phyloP scores from a whole-genome alignment of 2,329 filamentous ascomycete species.

The Daldinia eschscholtzii region DNA sequence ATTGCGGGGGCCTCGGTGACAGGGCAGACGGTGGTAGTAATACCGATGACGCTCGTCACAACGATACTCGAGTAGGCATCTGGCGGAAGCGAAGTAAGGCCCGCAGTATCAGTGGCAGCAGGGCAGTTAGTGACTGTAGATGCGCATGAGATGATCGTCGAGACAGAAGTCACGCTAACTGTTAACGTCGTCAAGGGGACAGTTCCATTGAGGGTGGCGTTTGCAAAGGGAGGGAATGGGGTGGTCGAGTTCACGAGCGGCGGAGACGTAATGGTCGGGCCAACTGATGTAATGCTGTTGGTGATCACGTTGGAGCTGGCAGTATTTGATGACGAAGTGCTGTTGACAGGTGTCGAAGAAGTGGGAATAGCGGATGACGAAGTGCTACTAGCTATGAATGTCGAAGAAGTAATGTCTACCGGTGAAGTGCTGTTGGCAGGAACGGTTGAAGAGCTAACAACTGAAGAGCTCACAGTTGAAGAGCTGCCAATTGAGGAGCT shows the following conservation, averaged over 20 bases:
- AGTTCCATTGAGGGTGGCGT: slow-evolving; percentile 31
- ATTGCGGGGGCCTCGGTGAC: slow-evolving; percentile 46
- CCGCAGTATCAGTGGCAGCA: slow-evolving; percentile 45
- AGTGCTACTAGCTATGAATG: neutral
- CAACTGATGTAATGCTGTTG: slow-evolving; percentile 5
- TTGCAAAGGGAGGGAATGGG: slow-evolving; percentile 29
- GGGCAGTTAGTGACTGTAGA: slow-evolving; percentile 54
- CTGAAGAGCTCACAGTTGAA: too few relatives aligned
- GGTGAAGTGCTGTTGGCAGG: neutral
- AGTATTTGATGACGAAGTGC: slow-evolving; percentile 7
- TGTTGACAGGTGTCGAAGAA: neutral
- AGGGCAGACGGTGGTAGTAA: slow-evolving; percentile 51
- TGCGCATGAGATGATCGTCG: slow-evolving; percentile 53
- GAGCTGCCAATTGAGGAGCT: too few relatives aligned
- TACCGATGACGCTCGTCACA: slow-evolving; percentile 47
- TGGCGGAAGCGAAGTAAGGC: slow-evolving; percentile 45
- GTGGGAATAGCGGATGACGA: neutral
- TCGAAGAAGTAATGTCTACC: neutral
- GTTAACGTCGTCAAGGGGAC: slow-evolving; percentile 49
- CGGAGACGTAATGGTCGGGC: slow-evolving; percentile 8
- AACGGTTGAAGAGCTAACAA: neutral
- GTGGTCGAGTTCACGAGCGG: slow-evolving; percentile 13
- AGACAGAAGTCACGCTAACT: slow-evolving; percentile 49
- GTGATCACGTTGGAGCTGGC: neutral
- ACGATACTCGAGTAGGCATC: slow-evolving; percentile 48